These are phyloP conservation scores for Cercospora sesami DNA, from an alignment of 2,329 filamentous ascomycete genomes.

Conservation along the genomic window DNA sequence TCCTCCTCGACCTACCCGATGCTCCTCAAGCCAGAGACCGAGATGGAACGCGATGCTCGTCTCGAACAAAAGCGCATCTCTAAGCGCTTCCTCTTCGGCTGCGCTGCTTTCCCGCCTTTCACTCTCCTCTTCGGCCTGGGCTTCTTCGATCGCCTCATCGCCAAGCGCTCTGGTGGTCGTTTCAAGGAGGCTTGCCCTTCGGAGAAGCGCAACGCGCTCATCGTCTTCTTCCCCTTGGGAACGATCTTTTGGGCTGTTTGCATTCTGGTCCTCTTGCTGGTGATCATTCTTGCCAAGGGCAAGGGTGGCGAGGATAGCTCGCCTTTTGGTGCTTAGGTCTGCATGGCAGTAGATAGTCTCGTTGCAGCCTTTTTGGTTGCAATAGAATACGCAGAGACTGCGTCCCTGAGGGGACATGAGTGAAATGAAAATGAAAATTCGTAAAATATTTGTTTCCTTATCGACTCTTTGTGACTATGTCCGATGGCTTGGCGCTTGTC, in stretches of 20 bases:
- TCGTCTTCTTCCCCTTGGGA: constrained; percentile 26
- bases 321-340: not conserved
- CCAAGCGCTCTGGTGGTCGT: constrained; percentile 22
- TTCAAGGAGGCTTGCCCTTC: constrained; percentile 26
- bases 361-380: not conserved
- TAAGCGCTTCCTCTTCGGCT: constrained; percentile 15
- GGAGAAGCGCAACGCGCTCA: constrained; percentile 29
- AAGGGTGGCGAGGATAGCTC: not conserved
- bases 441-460: no score
- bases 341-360: not conserved
- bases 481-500: not conserved
- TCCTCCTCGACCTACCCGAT: constrained; percentile 17
- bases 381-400: not conserved
- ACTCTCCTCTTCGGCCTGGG: constrained; percentile 30
- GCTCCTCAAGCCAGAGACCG: constrained; percentile 16
- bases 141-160: constrained; percentile 27
- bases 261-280: constrained; percentile 10
- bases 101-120: constrained; percentile 25
- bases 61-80: constrained; percentile 27
- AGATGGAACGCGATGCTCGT: constrained; percentile 4
- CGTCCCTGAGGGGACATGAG: not conserved
- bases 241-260: constrained; percentile 14
- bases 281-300: constrained; percentile 10
- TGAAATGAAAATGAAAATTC: not conserved
- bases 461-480: not conserved